Conservation (phyloP, 257 asterid species). For the Ilex aquifolium region DNA sequence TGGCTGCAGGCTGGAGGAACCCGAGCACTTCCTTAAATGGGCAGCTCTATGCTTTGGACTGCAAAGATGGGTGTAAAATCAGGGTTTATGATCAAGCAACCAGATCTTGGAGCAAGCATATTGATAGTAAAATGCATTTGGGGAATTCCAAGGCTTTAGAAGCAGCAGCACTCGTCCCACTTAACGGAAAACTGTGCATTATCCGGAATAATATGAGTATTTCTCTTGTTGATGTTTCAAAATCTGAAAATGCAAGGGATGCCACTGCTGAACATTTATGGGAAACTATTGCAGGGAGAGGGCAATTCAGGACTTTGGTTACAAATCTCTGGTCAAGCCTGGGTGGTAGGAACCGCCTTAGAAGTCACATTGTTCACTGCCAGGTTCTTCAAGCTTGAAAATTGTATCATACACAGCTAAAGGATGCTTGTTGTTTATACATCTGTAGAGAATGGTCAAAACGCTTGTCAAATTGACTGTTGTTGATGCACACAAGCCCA, state of each 20-base stretch:
- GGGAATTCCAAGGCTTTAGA: constrained; percentile 30
- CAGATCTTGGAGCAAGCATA: constrained; percentile 27
- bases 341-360: constrained; percentile 10
- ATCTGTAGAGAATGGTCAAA: no score
- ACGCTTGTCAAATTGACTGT: no score
- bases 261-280: constrained; percentile 23
- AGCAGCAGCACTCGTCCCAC: constrained; percentile 25
- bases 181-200: constrained; percentile 25
- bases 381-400: constrained; percentile 24
- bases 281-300: constrained; percentile 29
- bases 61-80: constrained; percentile 30
- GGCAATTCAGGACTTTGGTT: constrained; percentile 25
- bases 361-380: constrained; percentile 14
- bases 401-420: no score
- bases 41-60: constrained; percentile 22
- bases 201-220: constrained; percentile 25
- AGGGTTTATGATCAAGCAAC: constrained; percentile 27
- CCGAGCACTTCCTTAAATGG: constrained; percentile 26
- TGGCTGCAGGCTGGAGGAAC: constrained; percentile 32
- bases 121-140: constrained; percentile 26
- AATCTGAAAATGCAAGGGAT: constrained; percentile 11
- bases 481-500: no score
- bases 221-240: constrained; percentile 25
- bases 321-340: constrained; percentile 26
- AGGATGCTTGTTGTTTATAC: no score